A percentile compares a stretch with the other conserved stretches of the same genome.
phyloP scores from a whole-genome alignment of 495 filamentous ascomycete species.

The Hyaloscypha hepaticicola region DNA sequence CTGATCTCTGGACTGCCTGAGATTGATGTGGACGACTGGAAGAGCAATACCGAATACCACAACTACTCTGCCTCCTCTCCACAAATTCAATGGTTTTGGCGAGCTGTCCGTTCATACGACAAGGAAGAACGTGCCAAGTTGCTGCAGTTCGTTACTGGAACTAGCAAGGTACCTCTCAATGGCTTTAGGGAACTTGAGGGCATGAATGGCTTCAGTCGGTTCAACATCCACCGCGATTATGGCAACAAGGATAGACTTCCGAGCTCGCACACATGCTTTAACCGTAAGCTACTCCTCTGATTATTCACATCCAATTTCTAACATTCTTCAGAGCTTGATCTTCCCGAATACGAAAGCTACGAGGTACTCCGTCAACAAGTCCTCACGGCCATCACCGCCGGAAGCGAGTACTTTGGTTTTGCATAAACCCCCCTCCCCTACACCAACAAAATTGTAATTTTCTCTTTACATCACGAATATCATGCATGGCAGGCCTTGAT shows the following conservation, averaged over 20 bases:
- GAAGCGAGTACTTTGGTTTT: slow-evolving; percentile 98
- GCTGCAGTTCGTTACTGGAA: slow-evolving; percentile 97
- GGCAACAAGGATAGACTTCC: slow-evolving; percentile 96
- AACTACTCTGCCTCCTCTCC: slow-evolving; percentile 93
- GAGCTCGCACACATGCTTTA: slow-evolving; percentile 98
- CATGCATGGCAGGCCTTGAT: slow-evolving; percentile 33
- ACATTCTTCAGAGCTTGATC: slow-evolving; percentile 76
- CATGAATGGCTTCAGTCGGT: slow-evolving; percentile 97
- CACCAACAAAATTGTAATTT: neutral
- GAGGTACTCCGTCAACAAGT: slow-evolving; percentile 83
- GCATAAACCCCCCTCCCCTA: slow-evolving; percentile 52
- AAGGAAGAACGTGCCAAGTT: slow-evolving; percentile 98
- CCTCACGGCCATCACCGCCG: slow-evolving; percentile 91
- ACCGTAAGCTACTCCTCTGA: slow-evolving; percentile 72
- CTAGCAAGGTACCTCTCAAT: slow-evolving; percentile 97
- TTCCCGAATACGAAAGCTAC: slow-evolving; percentile 98
- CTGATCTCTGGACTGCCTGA: slow-evolving; percentile 96
- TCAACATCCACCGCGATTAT: slow-evolving; percentile 99
- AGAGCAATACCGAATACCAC: slow-evolving; percentile 97
- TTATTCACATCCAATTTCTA: slow-evolving; percentile 4
- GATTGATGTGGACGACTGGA: slow-evolving; percentile 98
- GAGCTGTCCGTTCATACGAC: slow-evolving; percentile 95
- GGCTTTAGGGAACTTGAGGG: slow-evolving; percentile 99
- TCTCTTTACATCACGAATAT: slow-evolving; percentile 24
- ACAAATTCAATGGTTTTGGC: slow-evolving; percentile 99